Percentiles rank a stretch among this genome's conserved stretches.
Evolutionary conservation across 768 basidiomycete genomes (phyloP).

Genomic region (Suillus weaverae): DNA sequence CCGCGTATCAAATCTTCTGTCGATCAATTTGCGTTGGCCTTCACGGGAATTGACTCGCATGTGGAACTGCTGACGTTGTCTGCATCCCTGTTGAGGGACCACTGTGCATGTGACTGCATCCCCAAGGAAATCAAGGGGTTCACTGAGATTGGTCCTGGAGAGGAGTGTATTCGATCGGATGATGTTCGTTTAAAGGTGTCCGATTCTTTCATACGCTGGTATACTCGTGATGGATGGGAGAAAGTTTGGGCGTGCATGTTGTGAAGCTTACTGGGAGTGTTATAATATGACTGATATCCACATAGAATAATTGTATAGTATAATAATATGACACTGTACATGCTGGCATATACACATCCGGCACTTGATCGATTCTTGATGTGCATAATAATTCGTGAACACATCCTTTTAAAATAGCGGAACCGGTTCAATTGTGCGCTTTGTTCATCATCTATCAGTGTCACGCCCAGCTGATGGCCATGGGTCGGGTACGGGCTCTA

Average conservation of each 20-base stretch:
- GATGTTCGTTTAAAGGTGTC: background rate
- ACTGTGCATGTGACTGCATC: background rate
- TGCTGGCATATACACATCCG: background rate
- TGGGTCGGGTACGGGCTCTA: background rate
- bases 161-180: background rate
- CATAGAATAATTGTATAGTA: background rate
- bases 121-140: background rate
- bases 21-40: background rate
- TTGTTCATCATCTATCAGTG: background rate
- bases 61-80: conserved; percentile 1
- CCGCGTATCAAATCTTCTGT: background rate
- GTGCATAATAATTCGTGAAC: too few relatives aligned
- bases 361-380: background rate
- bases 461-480: background rate
- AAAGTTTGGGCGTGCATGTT: conserved; percentile 3
- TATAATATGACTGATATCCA: background rate
- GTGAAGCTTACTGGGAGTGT: background rate
- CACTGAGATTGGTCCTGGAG: background rate
- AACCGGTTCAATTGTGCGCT: background rate
- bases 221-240: background rate
- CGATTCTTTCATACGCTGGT: background rate
- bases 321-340: background rate
- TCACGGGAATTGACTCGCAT: background rate
- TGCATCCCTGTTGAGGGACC: background rate
- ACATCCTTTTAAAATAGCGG: background rate